Percentiles rank a stretch among this genome's conserved stretches.
Conservation (phyloP, 495 filamentous ascomycete species). For the Talaromyces borbonicus region DNA sequence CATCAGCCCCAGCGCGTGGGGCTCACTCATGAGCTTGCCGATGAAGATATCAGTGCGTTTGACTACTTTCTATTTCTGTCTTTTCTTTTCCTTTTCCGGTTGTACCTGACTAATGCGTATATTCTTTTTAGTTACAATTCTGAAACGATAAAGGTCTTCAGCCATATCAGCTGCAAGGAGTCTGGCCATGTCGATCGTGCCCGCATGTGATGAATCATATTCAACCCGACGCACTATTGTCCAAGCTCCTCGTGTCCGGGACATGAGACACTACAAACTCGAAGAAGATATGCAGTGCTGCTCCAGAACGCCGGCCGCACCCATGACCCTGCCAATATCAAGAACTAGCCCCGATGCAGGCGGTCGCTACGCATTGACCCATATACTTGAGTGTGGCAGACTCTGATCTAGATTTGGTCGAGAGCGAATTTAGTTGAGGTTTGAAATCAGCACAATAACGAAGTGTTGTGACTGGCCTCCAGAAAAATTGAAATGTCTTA, state of each 20-base stretch:
- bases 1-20: slow-evolving; percentile 97
- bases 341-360: not conserved
- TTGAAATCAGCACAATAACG: not conserved
- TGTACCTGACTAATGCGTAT: slow-evolving; percentile 19
- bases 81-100: too few relatives aligned
- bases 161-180: not conserved
- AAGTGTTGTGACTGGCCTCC: not conserved
- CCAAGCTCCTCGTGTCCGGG: too few relatives aligned
- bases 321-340: too few relatives aligned
- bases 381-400: not conserved
- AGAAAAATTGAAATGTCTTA: too few relatives aligned
- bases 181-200: slow-evolving; percentile 7
- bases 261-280: too few relatives aligned
- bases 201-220: slow-evolving; percentile 15
- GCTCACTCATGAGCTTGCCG: slow-evolving; percentile 78
- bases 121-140: slow-evolving; percentile 65
- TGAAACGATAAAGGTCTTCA: slow-evolving; percentile 64
- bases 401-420: not conserved
- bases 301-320: too few relatives aligned
- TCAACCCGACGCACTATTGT: slow-evolving; percentile 12
- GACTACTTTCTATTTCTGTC: slow-evolving; percentile 1
- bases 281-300: too few relatives aligned
- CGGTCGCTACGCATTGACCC: not conserved
- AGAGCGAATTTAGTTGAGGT: not conserved
- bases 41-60: slow-evolving; percentile 91